Base-by-base conservation (phyloP, 495 filamentous ascomycete genomes). In the Coniosporium apollinis region DNA sequence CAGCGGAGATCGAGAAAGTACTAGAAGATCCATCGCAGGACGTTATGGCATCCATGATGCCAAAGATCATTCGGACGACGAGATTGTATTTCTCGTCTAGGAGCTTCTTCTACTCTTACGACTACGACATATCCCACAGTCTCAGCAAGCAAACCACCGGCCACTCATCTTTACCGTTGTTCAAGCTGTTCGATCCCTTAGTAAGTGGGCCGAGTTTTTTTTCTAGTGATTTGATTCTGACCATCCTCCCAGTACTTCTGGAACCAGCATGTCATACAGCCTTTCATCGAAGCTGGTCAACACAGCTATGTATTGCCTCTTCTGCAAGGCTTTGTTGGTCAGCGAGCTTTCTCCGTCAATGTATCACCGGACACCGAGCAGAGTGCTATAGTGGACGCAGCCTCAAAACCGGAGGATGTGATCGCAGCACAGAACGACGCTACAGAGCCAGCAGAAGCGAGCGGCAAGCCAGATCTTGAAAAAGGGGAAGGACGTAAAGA, bases 271-370 rank as follows among this genome's bases (percentile, higher is more conserved):
- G 60, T 94, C 8, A 66, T 80, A 22, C 52, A 66, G 29, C 75
- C 75, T 3, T 86, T 97, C 38, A 75, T 82, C 34, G 66, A 79
- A 9, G 63, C 65, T 22, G 74, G 77, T 1, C 57, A 73, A n/a
- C 61, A 70, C 36, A 60, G 59, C 2, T 70, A 89, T 43, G 65
- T 82, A 6, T 50, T 97, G 33, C 89, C 89, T 0, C 46, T 97
- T 7, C 79, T 94, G 58, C 87, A 94, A 60, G 89, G 89, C 4
- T 97, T 94, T 47, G 80, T 97, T 15, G 85, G 86, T 2, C 89
- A 97, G 54, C 61, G 71, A 47, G 66, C 74, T 13, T 94, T 97
- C 49, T 65, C 70, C 13, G 65, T 83, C 4, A 69, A 69, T 9
- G 22, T 48, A 49, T 49, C 39, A 14, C 37, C 30, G 18, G 42